Evolutionary conservation across 768 basidiomycete species (phyloP), one percentile per base, ranked within the genome.

Genomic region (Amanita brunnescens): DNA sequence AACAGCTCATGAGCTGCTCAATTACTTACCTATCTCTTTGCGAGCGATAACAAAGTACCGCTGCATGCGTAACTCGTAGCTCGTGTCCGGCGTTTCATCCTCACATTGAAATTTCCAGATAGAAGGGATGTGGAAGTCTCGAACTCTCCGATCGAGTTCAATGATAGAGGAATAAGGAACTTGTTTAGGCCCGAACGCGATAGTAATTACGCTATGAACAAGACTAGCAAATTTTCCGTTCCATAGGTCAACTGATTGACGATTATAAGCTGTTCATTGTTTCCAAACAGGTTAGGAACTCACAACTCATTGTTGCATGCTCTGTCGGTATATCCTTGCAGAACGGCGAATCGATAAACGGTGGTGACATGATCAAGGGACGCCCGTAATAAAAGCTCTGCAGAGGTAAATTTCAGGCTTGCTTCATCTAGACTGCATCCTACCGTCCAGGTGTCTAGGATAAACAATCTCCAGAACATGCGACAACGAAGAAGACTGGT

Each of bases 381-480:
- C 83, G 65, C 3, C 83, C 85, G 24, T 79, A 72, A 29, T 70
- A 70, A 55, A 83, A 80, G 55, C 81, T 83, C 84, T 87, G 32
- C 9, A 26, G 44, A 52, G 6, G 50, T 42, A 30, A 24, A 41
- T 37, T 29, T 14, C 13, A 29, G 12, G 47, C 21, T 6, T 18
- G 18, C 14, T 23, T 39, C 12, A 24, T 18, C 13, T 47, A 18
- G 20, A 9, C 9, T 9, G 23, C 49, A 13, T 26, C 67, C 42
- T 57, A 87, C 86, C 34, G 76, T 64, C 73, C 77, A 79, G 0
- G 81, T 80, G 57, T 87, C 86, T 24, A 77, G 60, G 21, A 69
- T 57, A 58, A 83, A 86, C n/a, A 87, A 61, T 43, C 82, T 77
- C 83, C 85, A 89, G 60, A 86, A 87, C 9, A 83, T 65, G 18